Conservation (phyloP, 306 rosid species). For the Fragaria ananassa region DNA sequence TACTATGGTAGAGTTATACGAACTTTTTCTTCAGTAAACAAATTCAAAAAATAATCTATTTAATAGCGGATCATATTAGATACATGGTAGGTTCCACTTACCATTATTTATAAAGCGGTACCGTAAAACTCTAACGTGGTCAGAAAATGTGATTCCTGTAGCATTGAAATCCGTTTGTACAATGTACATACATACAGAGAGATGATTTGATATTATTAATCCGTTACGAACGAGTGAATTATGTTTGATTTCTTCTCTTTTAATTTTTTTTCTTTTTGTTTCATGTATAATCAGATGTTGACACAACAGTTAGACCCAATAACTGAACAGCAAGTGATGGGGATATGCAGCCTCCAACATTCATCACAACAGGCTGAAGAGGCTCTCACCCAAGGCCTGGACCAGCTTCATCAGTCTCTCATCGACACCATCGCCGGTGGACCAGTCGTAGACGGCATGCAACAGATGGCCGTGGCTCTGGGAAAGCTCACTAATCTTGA, state of each 20-base stretch:
- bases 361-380: constrained; percentile 83
- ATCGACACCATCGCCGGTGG: constrained; percentile 63
- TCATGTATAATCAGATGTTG: constrained; percentile 48
- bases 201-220: neutral
- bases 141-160: neutral
- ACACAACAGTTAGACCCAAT: constrained; percentile 73
- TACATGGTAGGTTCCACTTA: neutral
- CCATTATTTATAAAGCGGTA: neutral
- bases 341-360: constrained; percentile 53
- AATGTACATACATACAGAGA: neutral
- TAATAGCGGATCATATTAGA: neutral
- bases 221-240: neutral
- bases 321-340: constrained; percentile 76
- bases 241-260: neutral
- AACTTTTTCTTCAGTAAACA: neutral
- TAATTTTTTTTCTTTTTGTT: neutral
- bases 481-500: constrained; percentile 73
- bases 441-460: constrained; percentile 52
- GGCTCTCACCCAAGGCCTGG: constrained; percentile 79
- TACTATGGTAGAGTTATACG: neutral
- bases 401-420: constrained; percentile 78
- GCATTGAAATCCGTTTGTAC: neutral
- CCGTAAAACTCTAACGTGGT: neutral
- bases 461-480: constrained; percentile 79
- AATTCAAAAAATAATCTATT: neutral